Evolutionary conservation across 768 basidiomycete genomes (phyloP).

Genomic region (Pleurotus sapidus): DNA sequence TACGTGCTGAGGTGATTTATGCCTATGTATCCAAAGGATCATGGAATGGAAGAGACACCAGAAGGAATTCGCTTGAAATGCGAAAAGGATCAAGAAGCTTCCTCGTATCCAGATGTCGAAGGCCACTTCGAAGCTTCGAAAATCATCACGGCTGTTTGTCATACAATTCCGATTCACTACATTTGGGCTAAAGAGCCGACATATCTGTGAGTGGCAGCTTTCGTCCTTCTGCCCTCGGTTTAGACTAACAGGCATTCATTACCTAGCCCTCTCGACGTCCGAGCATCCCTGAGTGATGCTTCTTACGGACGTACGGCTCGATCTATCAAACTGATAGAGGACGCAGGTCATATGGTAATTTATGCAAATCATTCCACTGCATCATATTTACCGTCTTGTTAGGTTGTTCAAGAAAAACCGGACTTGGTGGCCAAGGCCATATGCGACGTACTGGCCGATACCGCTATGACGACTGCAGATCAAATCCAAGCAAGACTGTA

Average conservation of each 20-base stretch:
- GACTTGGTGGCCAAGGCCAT: not conserved
- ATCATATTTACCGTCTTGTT: not conserved
- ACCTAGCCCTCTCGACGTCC: not conserved
- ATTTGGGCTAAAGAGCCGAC: not conserved
- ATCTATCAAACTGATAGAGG: not conserved
- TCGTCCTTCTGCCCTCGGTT: not conserved
- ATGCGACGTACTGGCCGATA: not conserved
- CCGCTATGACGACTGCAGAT: not conserved
- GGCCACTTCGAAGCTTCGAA: slow-evolving; percentile 1
- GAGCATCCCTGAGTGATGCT: not conserved
- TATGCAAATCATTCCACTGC: not conserved
- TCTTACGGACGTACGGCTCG: not conserved
- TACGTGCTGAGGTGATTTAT: not conserved
- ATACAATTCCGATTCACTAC: not conserved
- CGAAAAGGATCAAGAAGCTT: not conserved
- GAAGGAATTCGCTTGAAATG: slow-evolving; percentile 1
- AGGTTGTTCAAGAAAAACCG: slow-evolving; percentile 3
- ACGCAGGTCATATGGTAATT: not conserved
- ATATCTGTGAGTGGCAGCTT: not conserved
- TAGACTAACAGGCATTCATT: not conserved
- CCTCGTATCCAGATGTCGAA: slow-evolving; percentile 6
- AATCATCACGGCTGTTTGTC: not conserved
- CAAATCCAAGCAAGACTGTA: not conserved
- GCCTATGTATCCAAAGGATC: not conserved
- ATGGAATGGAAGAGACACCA: not conserved